These are phyloP conservation scores for Tricladium varicosporioides DNA, from an alignment of 2,329 filamentous ascomycete species.

Conservation along the genomic window DNA sequence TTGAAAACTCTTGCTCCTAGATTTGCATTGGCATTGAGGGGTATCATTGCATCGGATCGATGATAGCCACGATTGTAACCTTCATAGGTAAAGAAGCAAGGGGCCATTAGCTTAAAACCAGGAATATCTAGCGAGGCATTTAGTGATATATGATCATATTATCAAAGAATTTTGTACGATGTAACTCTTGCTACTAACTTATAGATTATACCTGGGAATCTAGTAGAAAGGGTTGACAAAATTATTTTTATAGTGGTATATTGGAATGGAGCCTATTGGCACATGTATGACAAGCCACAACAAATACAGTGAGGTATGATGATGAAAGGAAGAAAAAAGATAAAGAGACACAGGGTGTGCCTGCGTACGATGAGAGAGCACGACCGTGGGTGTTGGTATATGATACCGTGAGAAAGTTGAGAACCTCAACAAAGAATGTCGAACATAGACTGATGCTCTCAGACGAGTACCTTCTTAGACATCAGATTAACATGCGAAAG, in stretches of 20 bases:
- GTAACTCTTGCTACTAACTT: conserved; percentile 2
- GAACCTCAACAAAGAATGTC: neutral
- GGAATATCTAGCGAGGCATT: too few relatives aligned
- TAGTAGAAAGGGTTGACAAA: conserved; percentile 20
- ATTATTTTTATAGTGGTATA: conserved; percentile 57
- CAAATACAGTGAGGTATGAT: conserved; percentile 54
- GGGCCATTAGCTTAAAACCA: too few relatives aligned
- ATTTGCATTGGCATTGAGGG: too few relatives aligned
- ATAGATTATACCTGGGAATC: neutral
- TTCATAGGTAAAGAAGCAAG: too few relatives aligned
- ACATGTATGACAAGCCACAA: conserved; percentile 51
- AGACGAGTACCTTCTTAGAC: neutral
- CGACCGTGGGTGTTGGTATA: conserved; percentile 64
- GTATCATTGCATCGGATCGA: too few relatives aligned
- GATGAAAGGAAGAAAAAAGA: conserved; percentile 41
- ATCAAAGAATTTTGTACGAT: conserved; percentile 14
- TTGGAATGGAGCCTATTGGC: conserved; percentile 44
- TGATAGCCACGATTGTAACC: too few relatives aligned
- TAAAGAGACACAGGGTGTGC: conserved; percentile 39
- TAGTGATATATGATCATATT: too few relatives aligned
- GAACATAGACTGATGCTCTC: neutral
- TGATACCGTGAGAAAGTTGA: conserved; percentile 51
- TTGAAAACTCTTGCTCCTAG: too few relatives aligned
- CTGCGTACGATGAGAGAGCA: conserved; percentile 49
- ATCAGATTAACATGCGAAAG: neutral